These are phyloP conservation scores for Hericium coralloides DNA, from an alignment of 768 basidiomycete genomes.

Conservation along the genomic window DNA sequence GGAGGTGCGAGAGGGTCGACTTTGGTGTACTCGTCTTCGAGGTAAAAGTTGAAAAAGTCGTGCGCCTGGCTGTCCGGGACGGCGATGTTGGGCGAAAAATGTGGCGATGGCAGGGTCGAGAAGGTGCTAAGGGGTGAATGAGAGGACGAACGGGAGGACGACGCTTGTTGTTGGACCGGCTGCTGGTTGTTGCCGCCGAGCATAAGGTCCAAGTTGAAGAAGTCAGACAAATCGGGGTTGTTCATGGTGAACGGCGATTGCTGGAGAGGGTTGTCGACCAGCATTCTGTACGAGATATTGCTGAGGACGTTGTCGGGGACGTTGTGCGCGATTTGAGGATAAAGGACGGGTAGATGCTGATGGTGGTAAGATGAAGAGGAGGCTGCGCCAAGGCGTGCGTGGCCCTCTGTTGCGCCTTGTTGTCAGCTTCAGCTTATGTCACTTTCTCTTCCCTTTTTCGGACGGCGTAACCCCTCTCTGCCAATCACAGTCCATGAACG, in stretches of 20 bases:
- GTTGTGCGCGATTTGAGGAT: too few species aligned
- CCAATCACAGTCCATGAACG: too few species aligned
- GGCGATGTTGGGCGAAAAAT: slow-evolving; percentile 15
- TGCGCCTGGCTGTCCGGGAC: slow-evolving; percentile 9
- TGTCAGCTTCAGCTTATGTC: too few species aligned
- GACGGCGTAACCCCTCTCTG: too few species aligned
- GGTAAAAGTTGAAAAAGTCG: slow-evolving; percentile 19
- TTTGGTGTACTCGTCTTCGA: slow-evolving; percentile 22
- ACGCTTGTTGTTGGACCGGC: neutral
- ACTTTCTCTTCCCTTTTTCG: too few species aligned
- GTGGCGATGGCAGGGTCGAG: slow-evolving; percentile 9
- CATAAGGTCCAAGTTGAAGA: slow-evolving; percentile 14
- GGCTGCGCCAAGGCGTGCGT: too few species aligned
- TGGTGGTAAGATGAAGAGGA: too few species aligned
- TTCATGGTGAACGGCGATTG: slow-evolving; percentile 4
- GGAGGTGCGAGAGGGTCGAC: slow-evolving; percentile 16
- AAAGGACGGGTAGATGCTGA: too few species aligned
- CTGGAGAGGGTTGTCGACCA: slow-evolving; percentile 5
- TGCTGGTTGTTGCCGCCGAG: neutral
- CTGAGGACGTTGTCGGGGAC: too few species aligned
- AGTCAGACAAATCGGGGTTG: slow-evolving; percentile 10
- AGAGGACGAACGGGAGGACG: slow-evolving; percentile 12
- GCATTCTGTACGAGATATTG: slow-evolving; percentile 7
- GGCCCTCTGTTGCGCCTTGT: too few species aligned
- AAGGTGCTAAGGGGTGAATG: slow-evolving; percentile 12